Percentiles rank a stretch among this genome's conserved stretches.
phyloP scores from a whole-genome alignment of 2,329 filamentous ascomycete species.

The Penicillium sp. region DNA sequence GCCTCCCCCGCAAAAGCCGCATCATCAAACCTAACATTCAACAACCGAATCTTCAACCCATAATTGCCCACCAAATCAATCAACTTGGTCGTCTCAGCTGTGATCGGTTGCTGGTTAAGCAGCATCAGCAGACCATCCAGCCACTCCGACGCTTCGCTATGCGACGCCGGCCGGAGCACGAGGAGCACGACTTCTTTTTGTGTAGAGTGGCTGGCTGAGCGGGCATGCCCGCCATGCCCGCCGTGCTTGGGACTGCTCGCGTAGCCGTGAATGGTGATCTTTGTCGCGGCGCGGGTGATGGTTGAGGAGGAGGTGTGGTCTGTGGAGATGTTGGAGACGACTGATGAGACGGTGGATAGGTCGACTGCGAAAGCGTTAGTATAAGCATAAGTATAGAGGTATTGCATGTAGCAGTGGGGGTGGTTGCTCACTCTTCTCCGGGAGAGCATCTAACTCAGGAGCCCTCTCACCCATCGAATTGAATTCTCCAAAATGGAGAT shows the following conservation, averaged over 20 bases:
- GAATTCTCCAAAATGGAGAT: slow-evolving; percentile 89
- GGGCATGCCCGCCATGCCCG: too few relatives aligned
- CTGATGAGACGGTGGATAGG: slow-evolving; percentile 83
- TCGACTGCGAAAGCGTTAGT: slow-evolving; percentile 61
- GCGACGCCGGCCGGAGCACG: slow-evolving; percentile 78
- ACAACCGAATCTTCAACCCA: slow-evolving; percentile 85
- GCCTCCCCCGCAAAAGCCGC: slow-evolving; percentile 69
- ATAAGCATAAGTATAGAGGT: too few relatives aligned
- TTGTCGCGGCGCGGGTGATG: slow-evolving; percentile 64
- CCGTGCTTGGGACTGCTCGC: too few relatives aligned
- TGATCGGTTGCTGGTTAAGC: slow-evolving; percentile 92
- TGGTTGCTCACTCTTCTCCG: slow-evolving; percentile 67
- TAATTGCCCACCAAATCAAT: slow-evolving; percentile 86
- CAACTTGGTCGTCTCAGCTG: slow-evolving; percentile 91
- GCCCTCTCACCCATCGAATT: slow-evolving; percentile 64
- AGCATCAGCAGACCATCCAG: slow-evolving; percentile 94
- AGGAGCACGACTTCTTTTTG: slow-evolving; percentile 74
- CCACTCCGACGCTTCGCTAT: slow-evolving; percentile 92
- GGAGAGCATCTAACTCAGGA: slow-evolving; percentile 73
- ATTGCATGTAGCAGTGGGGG: neutral
- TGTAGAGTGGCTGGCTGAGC: slow-evolving; percentile 38
- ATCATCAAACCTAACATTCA: slow-evolving; percentile 91
- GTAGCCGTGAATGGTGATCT: slow-evolving; percentile 89
- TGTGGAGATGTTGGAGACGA: slow-evolving; percentile 87
- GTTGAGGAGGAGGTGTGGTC: slow-evolving; percentile 54